Evolutionary conservation across 164 flowering plant genomes (phyloP), one percentile per base, ranked within the genome.

Genomic region (Protea cynaroides): DNA sequence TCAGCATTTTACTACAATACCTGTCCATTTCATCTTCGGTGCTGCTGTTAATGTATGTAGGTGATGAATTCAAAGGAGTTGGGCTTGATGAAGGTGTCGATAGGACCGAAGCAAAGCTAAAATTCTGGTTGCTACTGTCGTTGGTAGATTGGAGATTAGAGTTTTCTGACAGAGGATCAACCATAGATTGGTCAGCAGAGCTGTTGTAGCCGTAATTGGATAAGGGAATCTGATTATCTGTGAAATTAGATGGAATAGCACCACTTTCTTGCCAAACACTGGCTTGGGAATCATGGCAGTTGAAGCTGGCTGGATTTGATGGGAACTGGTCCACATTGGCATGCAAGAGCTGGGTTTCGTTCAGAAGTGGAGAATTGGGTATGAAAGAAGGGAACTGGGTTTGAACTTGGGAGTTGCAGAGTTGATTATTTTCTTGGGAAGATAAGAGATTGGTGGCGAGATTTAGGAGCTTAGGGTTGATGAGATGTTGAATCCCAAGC

Each of bases 1-100:
- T 80, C 59, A 81, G 58, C 71, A 79, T 25, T 59, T 74, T 66
- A 67, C 89, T 84, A 73, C 90, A 73, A 43, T 81, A 78, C 77
- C 84, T 86, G 49, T 81, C 88, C 25, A 74, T 73, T 34, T 82
- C 87, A 61, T 84, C 88, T 59, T 84, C 88, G 0, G 81, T 80
- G 69, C 74, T 68, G 58, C 67, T 54, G 64, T 65, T 73, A 57
- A 72, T 54, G 23, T 74, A 37, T 1, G 78, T 75, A 22, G 88
- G 79, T 22, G 79, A 74, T 17, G 87, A 82, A 68, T 80, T 75
- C 75, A 84, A 66, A 0, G 81, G 83, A 1, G 87, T 69, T 8
- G 87, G 76, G 70, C 86, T 82, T 6, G 92, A 81, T 29, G 87
- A 73, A 37, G 86, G 86, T 18, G 88, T 79, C 0, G 96, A 80